Evolutionary conservation across 306 rosid genomes (phyloP).

Genomic region (Prunus dulcis): DNA sequence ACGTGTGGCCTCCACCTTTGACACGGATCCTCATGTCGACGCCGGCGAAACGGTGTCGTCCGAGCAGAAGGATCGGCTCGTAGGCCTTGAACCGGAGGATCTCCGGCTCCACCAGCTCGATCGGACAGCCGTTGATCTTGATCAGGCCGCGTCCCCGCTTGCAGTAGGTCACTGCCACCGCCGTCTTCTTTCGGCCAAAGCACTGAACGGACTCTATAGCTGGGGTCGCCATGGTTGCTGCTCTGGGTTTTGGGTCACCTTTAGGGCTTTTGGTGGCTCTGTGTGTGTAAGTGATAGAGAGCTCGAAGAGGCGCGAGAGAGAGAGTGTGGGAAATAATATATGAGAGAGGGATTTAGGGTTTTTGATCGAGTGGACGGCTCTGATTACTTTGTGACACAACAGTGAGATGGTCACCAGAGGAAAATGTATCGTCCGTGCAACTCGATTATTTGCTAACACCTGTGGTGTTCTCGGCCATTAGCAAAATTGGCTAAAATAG

Average conservation of each 20-base stretch:
- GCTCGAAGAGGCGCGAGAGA: not conserved
- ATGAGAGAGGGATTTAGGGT: constrained; percentile 3
- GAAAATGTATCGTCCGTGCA: not conserved
- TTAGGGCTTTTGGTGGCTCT: not conserved
- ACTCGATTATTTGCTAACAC: too few relatives aligned
- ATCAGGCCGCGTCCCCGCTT: constrained; percentile 48
- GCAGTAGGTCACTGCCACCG: constrained; percentile 56
- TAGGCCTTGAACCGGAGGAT: constrained; percentile 49
- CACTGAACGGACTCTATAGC: constrained; percentile 42
- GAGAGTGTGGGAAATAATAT: not conserved
- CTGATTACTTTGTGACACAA: not conserved
- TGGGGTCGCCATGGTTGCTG: constrained; percentile 27
- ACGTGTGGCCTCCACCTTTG: constrained; percentile 51
- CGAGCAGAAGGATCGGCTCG: constrained; percentile 50
- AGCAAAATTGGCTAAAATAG: too few relatives aligned
- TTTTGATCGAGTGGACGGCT: constrained; percentile 1
- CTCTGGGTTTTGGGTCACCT: not conserved
- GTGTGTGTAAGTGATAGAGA: not conserved
- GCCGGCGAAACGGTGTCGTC: constrained; percentile 46
- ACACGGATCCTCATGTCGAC: constrained; percentile 56
- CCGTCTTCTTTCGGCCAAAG: constrained; percentile 54
- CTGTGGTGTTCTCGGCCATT: not conserved
- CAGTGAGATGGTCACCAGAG: not conserved
- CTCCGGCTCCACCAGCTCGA: constrained; percentile 53
- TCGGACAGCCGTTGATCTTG: constrained; percentile 56